Evolutionary conservation across 192 early-diverging fungal species (phyloP).

Genomic region (Neocallimastix lanati): DNA sequence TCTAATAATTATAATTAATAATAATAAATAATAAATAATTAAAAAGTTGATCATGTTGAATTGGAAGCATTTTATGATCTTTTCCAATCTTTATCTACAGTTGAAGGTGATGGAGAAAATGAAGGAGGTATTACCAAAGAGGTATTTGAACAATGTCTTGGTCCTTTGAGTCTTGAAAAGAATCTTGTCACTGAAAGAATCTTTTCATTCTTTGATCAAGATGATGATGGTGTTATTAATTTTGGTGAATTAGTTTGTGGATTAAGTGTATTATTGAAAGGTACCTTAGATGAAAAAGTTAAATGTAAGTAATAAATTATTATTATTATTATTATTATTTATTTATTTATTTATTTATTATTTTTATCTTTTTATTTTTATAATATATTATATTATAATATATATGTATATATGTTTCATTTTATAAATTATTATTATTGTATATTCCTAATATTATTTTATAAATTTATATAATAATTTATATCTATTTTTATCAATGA

Average conservation of each 20-base stretch:
- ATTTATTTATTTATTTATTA: too few species aligned
- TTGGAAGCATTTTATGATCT: conserved; percentile 72
- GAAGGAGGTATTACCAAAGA: conserved; percentile 53
- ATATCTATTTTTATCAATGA: too few species aligned
- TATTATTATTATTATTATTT: neutral
- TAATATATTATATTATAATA: too few species aligned
- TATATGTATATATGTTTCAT: too few species aligned
- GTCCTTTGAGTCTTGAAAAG: conserved; percentile 60
- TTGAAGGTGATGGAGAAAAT: conserved; percentile 16
- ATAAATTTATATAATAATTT: too few species aligned
- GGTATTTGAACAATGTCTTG: conserved; percentile 73
- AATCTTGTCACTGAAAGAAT: conserved; percentile 74
- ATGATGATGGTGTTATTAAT: conserved; percentile 52
- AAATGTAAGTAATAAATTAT: conserved; percentile 33
- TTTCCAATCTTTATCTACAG: conserved; percentile 60
- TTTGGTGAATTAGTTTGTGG: conserved; percentile 74
- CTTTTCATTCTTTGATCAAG: conserved; percentile 77
- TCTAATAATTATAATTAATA: neutral
- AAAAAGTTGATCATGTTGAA: conserved; percentile 62
- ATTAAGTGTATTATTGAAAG: conserved; percentile 64
- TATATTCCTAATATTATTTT: too few species aligned
- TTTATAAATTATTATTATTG: too few species aligned
- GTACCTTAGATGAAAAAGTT: conserved; percentile 76
- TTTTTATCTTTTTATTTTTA: too few species aligned
- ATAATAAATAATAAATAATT: too few species aligned